These are phyloP conservation scores for Jackrogersella minutella DNA, from an alignment of 495 filamentous ascomycete species.

Conservation along the genomic window DNA sequence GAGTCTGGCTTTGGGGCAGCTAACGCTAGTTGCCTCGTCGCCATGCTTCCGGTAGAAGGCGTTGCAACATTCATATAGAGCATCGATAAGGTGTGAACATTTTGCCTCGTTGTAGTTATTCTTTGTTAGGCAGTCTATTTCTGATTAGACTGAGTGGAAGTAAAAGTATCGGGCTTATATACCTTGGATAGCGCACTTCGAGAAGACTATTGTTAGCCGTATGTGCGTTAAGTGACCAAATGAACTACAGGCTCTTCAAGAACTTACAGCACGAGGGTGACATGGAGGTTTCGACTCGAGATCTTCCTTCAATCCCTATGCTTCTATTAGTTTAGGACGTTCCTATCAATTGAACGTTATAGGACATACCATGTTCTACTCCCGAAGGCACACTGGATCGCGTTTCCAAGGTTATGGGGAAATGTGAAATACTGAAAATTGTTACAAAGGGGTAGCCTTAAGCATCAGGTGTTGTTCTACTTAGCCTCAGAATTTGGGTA, in stretches of 20 bases:
- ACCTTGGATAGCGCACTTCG: slow-evolving; percentile 91
- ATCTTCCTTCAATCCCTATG: slow-evolving; percentile 67
- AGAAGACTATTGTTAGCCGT: slow-evolving; percentile 1
- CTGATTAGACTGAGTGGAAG: slow-evolving; percentile 22
- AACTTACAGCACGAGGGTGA: slow-evolving; percentile 84
- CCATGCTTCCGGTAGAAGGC: slow-evolving; percentile 84
- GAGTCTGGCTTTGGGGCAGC: slow-evolving; percentile 85
- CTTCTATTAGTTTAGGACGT: slow-evolving; percentile 11
- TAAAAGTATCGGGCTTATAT: slow-evolving; percentile 5
- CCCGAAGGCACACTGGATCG: not conserved
- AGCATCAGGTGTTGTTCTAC: too few relatives aligned
- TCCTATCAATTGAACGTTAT: not conserved
- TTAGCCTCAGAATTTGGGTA: too few relatives aligned
- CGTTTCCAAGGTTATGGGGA: not conserved
- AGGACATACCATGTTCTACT: slow-evolving; percentile 24
- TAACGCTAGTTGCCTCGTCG: slow-evolving; percentile 75
- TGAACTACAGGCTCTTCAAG: not conserved
- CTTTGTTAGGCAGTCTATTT: slow-evolving; percentile 78
- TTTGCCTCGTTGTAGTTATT: slow-evolving; percentile 88
- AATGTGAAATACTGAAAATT: not conserved
- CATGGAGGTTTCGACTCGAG: slow-evolving; percentile 80
- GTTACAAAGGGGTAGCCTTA: not conserved
- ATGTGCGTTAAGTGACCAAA: not conserved
- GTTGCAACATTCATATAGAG: slow-evolving; percentile 95
- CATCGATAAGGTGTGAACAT: slow-evolving; percentile 81